Base-by-base conservation (phyloP, 179 eudicot genomes). In the Drosera spatulata region DNA sequence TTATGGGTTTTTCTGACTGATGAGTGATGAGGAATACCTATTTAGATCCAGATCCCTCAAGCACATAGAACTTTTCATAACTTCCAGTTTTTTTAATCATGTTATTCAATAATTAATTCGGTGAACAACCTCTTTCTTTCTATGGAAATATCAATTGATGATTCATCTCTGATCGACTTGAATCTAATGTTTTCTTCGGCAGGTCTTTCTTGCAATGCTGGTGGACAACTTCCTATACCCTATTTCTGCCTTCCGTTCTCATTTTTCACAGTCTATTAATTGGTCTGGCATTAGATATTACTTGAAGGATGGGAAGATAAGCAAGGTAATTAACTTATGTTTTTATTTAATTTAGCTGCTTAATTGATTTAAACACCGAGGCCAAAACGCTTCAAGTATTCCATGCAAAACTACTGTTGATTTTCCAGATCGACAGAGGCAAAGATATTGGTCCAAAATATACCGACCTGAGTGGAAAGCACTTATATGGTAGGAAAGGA, bases 261-360 rank as follows among this genome's bases (percentile, higher is more conserved):
- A 86, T 75, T 85, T 88, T 70, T 79, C 88, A 50, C 87, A 82
- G 69, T 84, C 93, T 41, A 90, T 93, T 67, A 78, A 93, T 55
- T 93, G 99, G 97, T 93, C 97, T 46, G 97, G 97, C 54, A 89
- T 86, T 52, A 78, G 85, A 67, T 93, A 93, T 61, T 81, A 93
- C 74, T 73, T 93, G 74, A 84, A 70, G 80, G 74, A 86, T 71
- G 99, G 99, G 66, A 93, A 83, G 66, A 89, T 93, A 67, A 50
- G 59, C 77, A 86, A 64, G 99, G 99, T 88, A 78, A 66, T 57
- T 38, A 7, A 22, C 9, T 50, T 58, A 6, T 39, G 3, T 4
- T 41, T 39, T 10, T 57, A 4, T 57, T 13, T 22, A 0, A 22
- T 22, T 22, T 22, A 22, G 33, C 33, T 22, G 33, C 33, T 22